phyloP scores from a whole-genome alignment of 257 asterid species.

The Orobanche coerulescens region DNA sequence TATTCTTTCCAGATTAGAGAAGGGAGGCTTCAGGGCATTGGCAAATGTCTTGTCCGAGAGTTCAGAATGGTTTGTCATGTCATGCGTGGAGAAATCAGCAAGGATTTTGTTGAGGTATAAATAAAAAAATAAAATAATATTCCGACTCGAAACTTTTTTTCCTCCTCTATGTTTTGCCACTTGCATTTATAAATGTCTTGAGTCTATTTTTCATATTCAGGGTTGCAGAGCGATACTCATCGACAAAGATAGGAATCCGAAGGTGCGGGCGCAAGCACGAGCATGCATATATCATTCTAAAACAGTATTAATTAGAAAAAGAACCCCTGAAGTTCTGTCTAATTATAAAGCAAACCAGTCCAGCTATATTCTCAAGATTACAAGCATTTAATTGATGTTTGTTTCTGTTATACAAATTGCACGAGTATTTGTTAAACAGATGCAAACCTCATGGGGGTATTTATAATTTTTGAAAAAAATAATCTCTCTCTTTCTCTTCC shows the following conservation, averaged over 20 bases:
- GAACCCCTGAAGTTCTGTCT: background rate
- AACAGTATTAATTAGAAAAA: background rate
- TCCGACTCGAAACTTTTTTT: background rate
- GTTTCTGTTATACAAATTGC: too few species aligned
- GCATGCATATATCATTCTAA: background rate
- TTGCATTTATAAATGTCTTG: background rate
- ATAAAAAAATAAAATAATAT: background rate
- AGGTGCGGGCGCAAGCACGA: slow-evolving; percentile 30
- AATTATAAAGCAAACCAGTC: background rate
- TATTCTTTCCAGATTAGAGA: slow-evolving; percentile 54
- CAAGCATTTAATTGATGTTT: too few species aligned
- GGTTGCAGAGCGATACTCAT: slow-evolving; percentile 67
- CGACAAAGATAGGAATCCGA: slow-evolving; percentile 76
- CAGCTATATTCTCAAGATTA: too few species aligned
- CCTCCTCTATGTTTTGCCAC: background rate
- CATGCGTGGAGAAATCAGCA: slow-evolving; percentile 53
- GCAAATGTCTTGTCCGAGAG: slow-evolving; percentile 73
- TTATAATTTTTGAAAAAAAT: too few species aligned
- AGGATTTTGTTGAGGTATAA: slow-evolving; percentile 65
- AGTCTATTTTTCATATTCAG: slow-evolving; percentile 26
- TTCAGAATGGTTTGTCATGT: slow-evolving; percentile 81
- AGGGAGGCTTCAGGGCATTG: slow-evolving; percentile 83
- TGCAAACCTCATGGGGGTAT: too few species aligned
- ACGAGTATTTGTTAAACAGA: too few species aligned
- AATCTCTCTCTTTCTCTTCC: background rate